Evolutionary conservation across 257 asterid genomes (phyloP), one percentile per base, ranked within the genome.

Genomic region (Cinchona pubescens): DNA sequence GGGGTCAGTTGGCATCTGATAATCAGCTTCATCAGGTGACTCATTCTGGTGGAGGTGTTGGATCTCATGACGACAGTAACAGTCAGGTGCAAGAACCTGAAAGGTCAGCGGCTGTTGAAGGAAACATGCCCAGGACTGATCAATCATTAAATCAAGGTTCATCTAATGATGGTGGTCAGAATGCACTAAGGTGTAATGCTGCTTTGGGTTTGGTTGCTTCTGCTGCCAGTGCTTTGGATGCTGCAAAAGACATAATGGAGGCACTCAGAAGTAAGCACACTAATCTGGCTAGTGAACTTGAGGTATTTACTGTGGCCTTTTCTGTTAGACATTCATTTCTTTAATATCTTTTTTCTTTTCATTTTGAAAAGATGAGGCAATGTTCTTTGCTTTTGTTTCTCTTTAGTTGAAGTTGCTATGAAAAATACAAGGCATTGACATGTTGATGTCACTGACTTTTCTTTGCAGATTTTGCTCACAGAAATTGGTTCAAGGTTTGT

Each of bases 181-280:
- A 81, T 90, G 88, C 88, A 38, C 68, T 87, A 76, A 89, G 98
- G 82, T 97, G 96, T 78, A 88, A 84, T 78, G 84, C 88, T 83
- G 93, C 96, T 81, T 84, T 90, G 90, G 91, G 93, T 79, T 77
- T 90, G 80, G 96, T 85, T 72, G 96, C 93, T 48, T 88, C 97
- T 74, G 96, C 98, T 79, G 92, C 97, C 42, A 92, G 94, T 90
- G 99, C 98, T 65, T 95, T 95, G 79, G 99, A 95, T 81, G 97
- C 99, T 77, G 98, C 98, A 64, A 95, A 95, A 84, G 98, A 95
- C 85, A 90, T 95, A 79, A 95, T 95, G 99, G 99, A 95, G 87
- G 83, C 98, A 35, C 90, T 95, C 48, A 88, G 99, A 85, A 90
- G 98, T 82, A 92, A 92, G 76, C 96, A 95, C 84, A 86, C 94